Percentiles rank a stretch among this genome's conserved stretches.
These are phyloP conservation scores for Metahyphopichia silvanorum DNA, from an alignment of 805 yeast genomes.

Conservation along the genomic window DNA sequence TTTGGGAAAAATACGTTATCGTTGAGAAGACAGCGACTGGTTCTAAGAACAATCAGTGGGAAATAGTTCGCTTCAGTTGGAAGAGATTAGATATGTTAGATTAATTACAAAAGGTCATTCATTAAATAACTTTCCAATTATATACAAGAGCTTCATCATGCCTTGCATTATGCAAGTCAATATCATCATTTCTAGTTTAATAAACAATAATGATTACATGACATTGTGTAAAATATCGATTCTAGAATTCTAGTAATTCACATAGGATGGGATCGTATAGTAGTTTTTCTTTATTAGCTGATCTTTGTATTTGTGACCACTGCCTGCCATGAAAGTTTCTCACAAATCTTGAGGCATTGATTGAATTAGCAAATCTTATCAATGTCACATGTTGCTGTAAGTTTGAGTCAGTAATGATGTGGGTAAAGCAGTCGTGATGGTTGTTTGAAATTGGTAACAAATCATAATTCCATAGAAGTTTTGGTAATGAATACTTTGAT, in stretches of 20 bases:
- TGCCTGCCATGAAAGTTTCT: slow-evolving; percentile 50
- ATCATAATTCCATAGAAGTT: slow-evolving; percentile 49
- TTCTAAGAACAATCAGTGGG: slow-evolving; percentile 11
- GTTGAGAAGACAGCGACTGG: slow-evolving; percentile 39
- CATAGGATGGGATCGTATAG: slow-evolving; percentile 36
- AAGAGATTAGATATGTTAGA: slow-evolving; percentile 19
- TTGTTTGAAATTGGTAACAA: slow-evolving; percentile 23
- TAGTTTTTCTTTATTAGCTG: slow-evolving; percentile 19
- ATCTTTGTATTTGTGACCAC: slow-evolving; percentile 26
- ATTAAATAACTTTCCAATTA: too few species aligned
- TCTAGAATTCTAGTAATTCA: slow-evolving; percentile 33
- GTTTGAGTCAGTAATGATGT: slow-evolving; percentile 22
- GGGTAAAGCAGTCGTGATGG: slow-evolving; percentile 15
- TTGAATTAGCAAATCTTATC: slow-evolving; percentile 41
- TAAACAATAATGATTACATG: too few species aligned
- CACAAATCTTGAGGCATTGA: slow-evolving; percentile 51
- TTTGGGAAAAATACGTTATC: slow-evolving; percentile 85
- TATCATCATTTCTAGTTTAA: too few species aligned
- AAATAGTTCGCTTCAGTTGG: slow-evolving; percentile 22
- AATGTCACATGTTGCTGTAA: slow-evolving; percentile 26
- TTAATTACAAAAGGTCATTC: too few species aligned
- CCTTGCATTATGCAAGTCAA: too few species aligned
- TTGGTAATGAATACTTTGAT: slow-evolving; percentile 30
- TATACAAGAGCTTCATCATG: too few species aligned
- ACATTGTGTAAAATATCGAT: too few species aligned